phyloP scores from a whole-genome alignment of 1,284 basidiomycete genomes.

The Ceratobasidium theobromae region DNA sequence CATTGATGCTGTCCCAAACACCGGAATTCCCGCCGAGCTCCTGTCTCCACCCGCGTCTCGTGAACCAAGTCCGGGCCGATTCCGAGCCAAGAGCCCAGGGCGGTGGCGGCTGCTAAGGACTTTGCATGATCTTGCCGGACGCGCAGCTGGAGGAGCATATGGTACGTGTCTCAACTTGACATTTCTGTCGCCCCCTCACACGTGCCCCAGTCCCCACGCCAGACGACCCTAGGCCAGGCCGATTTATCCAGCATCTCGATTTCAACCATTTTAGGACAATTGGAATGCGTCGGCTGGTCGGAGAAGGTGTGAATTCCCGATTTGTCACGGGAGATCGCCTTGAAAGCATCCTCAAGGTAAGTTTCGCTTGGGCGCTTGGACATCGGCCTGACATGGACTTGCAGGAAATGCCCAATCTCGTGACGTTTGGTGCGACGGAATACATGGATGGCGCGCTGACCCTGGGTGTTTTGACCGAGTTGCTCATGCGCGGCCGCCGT shows the following conservation, averaged over 20 bases:
- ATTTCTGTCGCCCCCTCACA: slow-evolving; percentile 19
- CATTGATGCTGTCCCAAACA: slow-evolving; percentile 45
- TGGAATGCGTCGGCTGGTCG: slow-evolving; percentile 88
- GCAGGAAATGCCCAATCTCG: slow-evolving; percentile 82
- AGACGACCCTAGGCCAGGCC: slow-evolving; percentile 72
- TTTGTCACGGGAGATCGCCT: slow-evolving; percentile 92
- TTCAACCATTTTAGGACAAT: slow-evolving; percentile 95
- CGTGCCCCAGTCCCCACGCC: slow-evolving; percentile 62
- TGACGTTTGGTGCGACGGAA: slow-evolving; percentile 86
- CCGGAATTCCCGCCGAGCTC: slow-evolving; percentile 67
- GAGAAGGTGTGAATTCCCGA: slow-evolving; percentile 83
- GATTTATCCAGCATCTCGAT: slow-evolving; percentile 75
- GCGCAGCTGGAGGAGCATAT: slow-evolving; percentile 65
- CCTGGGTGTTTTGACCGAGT: slow-evolving; percentile 76
- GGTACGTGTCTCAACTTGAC: slow-evolving; percentile 48
- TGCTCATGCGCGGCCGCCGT: slow-evolving; percentile 74
- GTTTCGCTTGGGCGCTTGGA: slow-evolving; percentile 36
- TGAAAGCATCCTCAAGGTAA: slow-evolving; percentile 76
- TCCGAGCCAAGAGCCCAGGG: slow-evolving; percentile 69
- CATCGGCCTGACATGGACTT: neutral
- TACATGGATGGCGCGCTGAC: slow-evolving; percentile 93
- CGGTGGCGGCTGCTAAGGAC: slow-evolving; percentile 76
- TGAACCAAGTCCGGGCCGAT: slow-evolving; percentile 72
- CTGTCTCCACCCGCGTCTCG: slow-evolving; percentile 74
- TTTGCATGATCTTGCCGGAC: slow-evolving; percentile 70